Conservation (phyloP, 106 monocot genomes). For the Allium cepa region DNA sequence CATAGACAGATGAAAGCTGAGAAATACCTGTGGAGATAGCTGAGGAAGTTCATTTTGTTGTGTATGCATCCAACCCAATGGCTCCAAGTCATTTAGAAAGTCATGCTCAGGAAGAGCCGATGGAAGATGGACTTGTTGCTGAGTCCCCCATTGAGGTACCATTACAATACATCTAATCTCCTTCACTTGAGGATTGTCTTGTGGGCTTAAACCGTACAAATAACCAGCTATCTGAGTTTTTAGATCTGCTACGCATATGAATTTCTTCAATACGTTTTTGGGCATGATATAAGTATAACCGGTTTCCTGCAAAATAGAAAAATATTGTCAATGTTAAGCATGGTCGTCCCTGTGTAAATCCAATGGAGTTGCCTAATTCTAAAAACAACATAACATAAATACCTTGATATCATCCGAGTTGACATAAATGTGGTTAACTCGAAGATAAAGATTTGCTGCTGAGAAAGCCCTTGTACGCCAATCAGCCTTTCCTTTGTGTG, state of each 20-base stretch:
- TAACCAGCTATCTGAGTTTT: conserved; percentile 93
- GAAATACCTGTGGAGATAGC: conserved; percentile 90
- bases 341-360: too few relatives aligned
- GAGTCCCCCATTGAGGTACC: conserved; percentile 93
- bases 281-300: conserved; percentile 99
- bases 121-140: conserved; percentile 93
- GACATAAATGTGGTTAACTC: conserved; percentile 98
- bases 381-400: background rate
- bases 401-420: conserved; percentile 99
- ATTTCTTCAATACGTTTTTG: conserved; percentile 96
- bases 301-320: conserved; percentile 60
- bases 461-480: conserved; percentile 98
- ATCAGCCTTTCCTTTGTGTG: conserved; percentile 85
- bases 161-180: conserved; percentile 93
- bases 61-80: conserved; percentile 99
- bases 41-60: conserved; percentile 98
- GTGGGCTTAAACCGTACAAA: conserved; percentile 90
- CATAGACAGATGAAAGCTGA: too few relatives aligned
- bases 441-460: conserved; percentile 93
- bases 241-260: conserved; percentile 97
- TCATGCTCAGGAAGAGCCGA: conserved; percentile 97
- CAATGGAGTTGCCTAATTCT: too few relatives aligned
- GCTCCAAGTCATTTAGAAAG: conserved; percentile 95
- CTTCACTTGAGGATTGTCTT: conserved; percentile 99
- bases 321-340: background rate